Base-by-base conservation (phyloP, 2,329 filamentous ascomycete species). In the Scleromitrula shiraiana region DNA sequence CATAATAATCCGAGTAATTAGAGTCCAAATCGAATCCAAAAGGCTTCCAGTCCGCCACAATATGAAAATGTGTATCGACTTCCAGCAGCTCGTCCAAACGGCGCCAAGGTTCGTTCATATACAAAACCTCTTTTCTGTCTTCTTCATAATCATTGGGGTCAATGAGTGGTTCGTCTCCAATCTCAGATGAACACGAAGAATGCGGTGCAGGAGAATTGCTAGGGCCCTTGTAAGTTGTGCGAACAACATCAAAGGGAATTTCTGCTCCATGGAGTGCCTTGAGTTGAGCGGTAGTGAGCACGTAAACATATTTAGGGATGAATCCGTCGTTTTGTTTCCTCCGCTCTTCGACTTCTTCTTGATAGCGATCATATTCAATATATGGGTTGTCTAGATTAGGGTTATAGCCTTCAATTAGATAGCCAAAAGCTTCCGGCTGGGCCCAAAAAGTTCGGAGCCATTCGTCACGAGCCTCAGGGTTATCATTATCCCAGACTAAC, bases 381-480 rank as follows among this genome's bases (percentile, higher is more conserved):
- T 42, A 47, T 4, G 45, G 45, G 24, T 42, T 42, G 33, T 29
- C 45, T 6, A 14, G 32, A 5, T 35, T 38, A 1, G 45, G 37
- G 15, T 42, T 41, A 4, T 47, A 42, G 5, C 38, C 45, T 26
- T 59, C 50, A 63, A 48, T 64, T 1, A 22, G 17, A 20, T 38
- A 23, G 10, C 19, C 35, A 23, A 38, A 38, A 2, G 17, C 17
- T 5, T 24, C 20, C 8, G 20, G 35, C 23, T 38, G 19, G 35
- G 35, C 35, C 35, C 35, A 38, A 14, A 38, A 38, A 14, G 4
- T 8, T 10, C 9, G 17, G 17, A 14, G n/a, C 10, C 6, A 4
- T n/a, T 4, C 8, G 20, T 38, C 8, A 3, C 19, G 17, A 12
- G 19, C 7, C 7, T 37, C 17, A 14, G 15, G 10, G 5, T 23